Evolutionary conservation across 2,329 filamentous ascomycete species (phyloP).

Genomic region (Xylariaceae sp.): DNA sequence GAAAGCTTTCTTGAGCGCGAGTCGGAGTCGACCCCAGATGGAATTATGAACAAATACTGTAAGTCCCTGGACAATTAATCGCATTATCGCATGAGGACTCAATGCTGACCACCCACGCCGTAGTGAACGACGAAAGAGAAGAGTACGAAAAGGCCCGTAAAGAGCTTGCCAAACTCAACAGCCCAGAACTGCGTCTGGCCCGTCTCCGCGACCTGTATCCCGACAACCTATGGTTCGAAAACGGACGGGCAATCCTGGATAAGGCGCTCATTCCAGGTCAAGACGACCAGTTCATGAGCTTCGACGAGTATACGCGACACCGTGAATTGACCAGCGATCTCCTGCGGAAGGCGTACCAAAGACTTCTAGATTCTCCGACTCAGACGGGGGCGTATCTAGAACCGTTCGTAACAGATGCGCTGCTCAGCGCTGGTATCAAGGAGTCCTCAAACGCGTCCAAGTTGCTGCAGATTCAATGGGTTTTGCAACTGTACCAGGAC

Average conservation of each 20-base stretch:
- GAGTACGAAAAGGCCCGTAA: conserved; percentile 4
- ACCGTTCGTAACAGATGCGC: conserved; percentile 22
- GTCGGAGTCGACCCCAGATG: not conserved
- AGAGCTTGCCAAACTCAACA: conserved; percentile 26
- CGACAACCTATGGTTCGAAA: not conserved
- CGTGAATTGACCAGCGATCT: conserved; percentile 25
- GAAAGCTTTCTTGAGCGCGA: conserved; percentile 18
- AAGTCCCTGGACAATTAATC: not conserved
- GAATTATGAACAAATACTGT: conserved; percentile 9
- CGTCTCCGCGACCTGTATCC: conserved; percentile 2
- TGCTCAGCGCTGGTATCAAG: conserved; percentile 12
- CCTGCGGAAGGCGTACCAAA: conserved; percentile 22
- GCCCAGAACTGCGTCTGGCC: not conserved
- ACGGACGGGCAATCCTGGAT: not conserved
- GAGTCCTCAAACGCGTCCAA: conserved; percentile 4
- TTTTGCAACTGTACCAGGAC: conserved; percentile 32
- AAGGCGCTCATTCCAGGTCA: conserved; percentile 10
- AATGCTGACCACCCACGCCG: not conserved
- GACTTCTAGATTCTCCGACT: conserved; percentile 26
- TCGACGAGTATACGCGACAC: conserved; percentile 33
- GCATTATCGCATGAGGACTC: not conserved
- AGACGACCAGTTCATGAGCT: conserved; percentile 30
- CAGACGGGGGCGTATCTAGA: conserved; percentile 24
- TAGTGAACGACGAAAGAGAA: conserved; percentile 7
- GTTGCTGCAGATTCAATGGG: conserved; percentile 32